Conservation (phyloP, 139 green algal species). For the Coccomyxa sp. region DNA sequence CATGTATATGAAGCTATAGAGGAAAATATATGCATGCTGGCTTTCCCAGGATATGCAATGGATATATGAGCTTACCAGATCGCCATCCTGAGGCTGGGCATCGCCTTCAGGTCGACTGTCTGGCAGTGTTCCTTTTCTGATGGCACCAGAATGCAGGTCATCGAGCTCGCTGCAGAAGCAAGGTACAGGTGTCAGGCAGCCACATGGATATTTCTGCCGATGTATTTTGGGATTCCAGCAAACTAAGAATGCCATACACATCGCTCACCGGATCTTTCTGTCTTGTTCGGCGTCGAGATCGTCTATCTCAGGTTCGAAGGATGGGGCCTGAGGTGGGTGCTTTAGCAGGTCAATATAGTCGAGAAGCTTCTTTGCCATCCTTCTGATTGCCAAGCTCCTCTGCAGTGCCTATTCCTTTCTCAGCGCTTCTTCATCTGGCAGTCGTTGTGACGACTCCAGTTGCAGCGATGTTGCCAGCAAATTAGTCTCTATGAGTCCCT, state of each 20-base stretch:
- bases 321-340: conserved; percentile 16
- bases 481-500: no score
- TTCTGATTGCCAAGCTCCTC: no score
- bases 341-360: conserved; percentile 33
- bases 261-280: conserved; percentile 31
- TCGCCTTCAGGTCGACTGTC: conserved; percentile 28
- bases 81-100: conserved; percentile 22
- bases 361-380: no score
- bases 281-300: conserved; percentile 29
- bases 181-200: no score
- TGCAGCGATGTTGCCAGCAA: no score
- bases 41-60: background rate
- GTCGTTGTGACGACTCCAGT: no score
- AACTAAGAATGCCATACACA: background rate
- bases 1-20: background rate
- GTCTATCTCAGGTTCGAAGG: conserved; percentile 48
- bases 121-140: conserved; percentile 36
- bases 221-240: background rate
- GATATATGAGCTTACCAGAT: conserved; percentile 33
- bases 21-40: background rate
- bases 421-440: no score
- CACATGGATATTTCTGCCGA: no score
- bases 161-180: conserved; percentile 51
- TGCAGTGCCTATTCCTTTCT: no score
- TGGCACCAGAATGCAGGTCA: conserved; percentile 44